These are phyloP conservation scores for Acanthamoeba sp. DNA, from an alignment of 208 protist genomes.

Conservation along the genomic window DNA sequence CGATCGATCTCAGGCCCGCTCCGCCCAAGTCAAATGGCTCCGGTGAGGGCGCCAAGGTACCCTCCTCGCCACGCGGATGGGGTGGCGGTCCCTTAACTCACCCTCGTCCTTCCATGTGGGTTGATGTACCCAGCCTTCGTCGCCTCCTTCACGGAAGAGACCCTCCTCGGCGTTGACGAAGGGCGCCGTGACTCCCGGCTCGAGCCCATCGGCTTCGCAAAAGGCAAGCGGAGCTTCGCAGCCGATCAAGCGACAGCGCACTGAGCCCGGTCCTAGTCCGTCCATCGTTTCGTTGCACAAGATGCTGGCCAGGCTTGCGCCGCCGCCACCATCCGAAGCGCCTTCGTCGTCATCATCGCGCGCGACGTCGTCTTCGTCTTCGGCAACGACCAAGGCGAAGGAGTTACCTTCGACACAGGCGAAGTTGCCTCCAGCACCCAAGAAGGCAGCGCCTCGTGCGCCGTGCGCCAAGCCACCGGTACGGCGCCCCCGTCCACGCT, in stretches of 20 bases:
- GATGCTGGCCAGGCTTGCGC: constrained; percentile 6
- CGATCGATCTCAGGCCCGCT: not conserved
- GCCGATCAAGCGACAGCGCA: not conserved
- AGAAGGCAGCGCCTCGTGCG: not conserved
- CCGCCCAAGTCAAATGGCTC: not conserved
- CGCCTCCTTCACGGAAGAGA: not conserved
- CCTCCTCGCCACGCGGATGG: too few relatives aligned
- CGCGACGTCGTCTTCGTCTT: not conserved
- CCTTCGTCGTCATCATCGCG: not conserved
- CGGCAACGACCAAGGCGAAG: not conserved
- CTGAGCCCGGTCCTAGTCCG: not conserved
- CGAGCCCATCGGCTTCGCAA: not conserved
- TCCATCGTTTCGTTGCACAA: constrained; percentile 25
- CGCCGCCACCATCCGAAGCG: not conserved
- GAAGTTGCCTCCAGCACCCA: not conserved
- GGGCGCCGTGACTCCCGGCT: not conserved
- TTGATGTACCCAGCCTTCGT: not conserved
- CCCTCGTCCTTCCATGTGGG: too few relatives aligned
- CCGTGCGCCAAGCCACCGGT: not conserved
- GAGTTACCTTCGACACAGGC: not conserved
- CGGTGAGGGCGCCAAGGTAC: not conserved
- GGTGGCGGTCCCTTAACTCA: too few relatives aligned
- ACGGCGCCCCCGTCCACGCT: not conserved
- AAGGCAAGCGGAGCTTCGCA: not conserved
- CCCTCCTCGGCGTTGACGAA: not conserved